Evolutionary conservation across 2,329 filamentous ascomycete genomes (phyloP), one percentile per base, ranked within the genome.

Genomic region (Curvularia hawaiiensis): DNA sequence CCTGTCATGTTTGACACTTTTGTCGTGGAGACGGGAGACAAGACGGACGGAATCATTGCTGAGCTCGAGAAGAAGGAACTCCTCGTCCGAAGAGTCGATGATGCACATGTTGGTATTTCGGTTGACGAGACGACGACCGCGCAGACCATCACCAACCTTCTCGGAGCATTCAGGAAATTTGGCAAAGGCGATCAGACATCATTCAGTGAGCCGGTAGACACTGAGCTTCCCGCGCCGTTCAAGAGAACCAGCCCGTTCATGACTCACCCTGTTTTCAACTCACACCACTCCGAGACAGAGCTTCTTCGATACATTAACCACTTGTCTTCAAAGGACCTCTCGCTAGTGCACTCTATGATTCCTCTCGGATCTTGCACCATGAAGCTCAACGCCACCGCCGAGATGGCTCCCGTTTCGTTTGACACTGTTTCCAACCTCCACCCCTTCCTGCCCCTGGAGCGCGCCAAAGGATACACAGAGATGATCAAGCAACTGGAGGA

Each of bases 361-460:
- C 92, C 94, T 2, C 85, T 98, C 1, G 94, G 94, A 20, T 97
- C 94, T 1, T 98, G 94, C 82, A 98, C 94, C 14, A 98, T 98
- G 94, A 98, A 98, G 83, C 87, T 97, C 52, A 97, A 97, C 75
- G 91, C 90, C 41, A 95, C 93, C 3, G 91, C 91, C 0, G 92
- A 97, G 80, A 97, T 98, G 94, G 85, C 90, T 16, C 90, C 93
- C 8, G 84, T 97, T 54, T 90, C 90, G 0, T 89, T 88, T 78
- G 86, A 88, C 0, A 86, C 88, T 49, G 91, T 93, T 70, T 85
- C 90, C 41, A 86, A 89, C 60, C 83, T 96, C 33, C 94, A 98
- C 78, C 94, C 94, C 0, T 92, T 92, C 70, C 85, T 88, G 38
- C 89, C 90, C 0, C 69, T 79, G 0, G 79, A 85, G 45, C 83